Evolutionary conservation across 1,284 basidiomycete species (phyloP), one percentile per base, ranked within the genome.

Genomic region (Anthracocystis panici-leucophaei): DNA sequence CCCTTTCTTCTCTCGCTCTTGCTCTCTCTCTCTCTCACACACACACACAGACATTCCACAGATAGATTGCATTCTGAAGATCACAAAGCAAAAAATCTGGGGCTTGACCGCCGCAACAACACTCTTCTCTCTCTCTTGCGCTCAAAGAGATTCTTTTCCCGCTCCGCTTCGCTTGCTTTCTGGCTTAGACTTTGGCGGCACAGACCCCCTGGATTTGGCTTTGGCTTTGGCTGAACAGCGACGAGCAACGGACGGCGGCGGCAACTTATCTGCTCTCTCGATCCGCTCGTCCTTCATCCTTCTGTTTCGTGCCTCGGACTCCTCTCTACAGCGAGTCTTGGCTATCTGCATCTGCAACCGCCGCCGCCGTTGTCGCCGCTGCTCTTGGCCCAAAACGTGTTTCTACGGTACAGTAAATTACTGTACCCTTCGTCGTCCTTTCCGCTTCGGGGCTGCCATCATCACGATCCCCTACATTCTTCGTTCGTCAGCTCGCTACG

Each of bases 181-280:
- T 29, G 4, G 25, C 48, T 11, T 16, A n/a, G n/a, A 14, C 45
- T 18, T 27, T 46, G 14, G 45, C 45, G 44, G 25, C 33, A 33
- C 33, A 33, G 23, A 44, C 21, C 48, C 48, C 48, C 27, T 48
- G 29, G 16, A 29, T 31, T 48, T 25, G 21, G 16, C 9, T 16
- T 18, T 29, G 29, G 3, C 6, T 42, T 42, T 18, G 16, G 41
- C 41, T 42, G 16, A 6, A 49, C 46, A 49, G 33, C 33, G 33
- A 33, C 5, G 33, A 12, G 33, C 33, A 12, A 11, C 33, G 5
- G 7, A 12, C 5, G 33, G 11, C 33, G 33, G 51, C 38, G 51
- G 25, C 51, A 53, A 41, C 51, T 53, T 53, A 42, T 23, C 38
- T 38, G 51, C 52, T 20, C 25, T n/a, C 35, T 25, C 52, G 27